Base-by-base conservation (phyloP, 2,329 filamentous ascomycete species). In the Chaetomiaceae sp. region DNA sequence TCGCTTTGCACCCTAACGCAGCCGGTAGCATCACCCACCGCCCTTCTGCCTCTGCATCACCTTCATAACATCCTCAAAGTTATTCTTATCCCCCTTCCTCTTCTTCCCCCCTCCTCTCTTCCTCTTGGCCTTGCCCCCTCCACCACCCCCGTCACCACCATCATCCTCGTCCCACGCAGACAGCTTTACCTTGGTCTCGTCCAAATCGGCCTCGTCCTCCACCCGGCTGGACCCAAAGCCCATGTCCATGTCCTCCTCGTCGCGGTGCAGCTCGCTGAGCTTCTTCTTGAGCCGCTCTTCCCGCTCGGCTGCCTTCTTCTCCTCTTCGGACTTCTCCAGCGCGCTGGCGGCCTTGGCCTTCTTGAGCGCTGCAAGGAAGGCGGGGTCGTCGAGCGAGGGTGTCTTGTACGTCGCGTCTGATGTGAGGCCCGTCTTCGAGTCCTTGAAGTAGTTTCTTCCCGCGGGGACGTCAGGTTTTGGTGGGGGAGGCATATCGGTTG, bases 171-270 rank as follows among this genome's bases (percentile, higher is more conserved):
- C 77, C 73, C 86, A 87, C 58, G 79, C 69, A 32, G 79, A 81
- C 45, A 90, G 65, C 68, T 86, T 87, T 52, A 88, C 68, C 55
- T 76, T 81, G 35, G 71, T 70, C 18, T 76, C 74, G 33, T 89
- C 86, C 53, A 84, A 78, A 53, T 95, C 90, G 49, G 90, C 90
- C 40, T 90, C 89, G 59, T 96, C 93, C 44, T 87, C 89, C 59
- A 88, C 84, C 22, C 91, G 78, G 60, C 85, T 93, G 17, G 83
- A 87, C 27, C 93, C 93, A 60, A 98, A 97, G 50, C 90, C 91
- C 73, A 97, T 79, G 60, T 98, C 93, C 68, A 98, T 77, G 66
- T 98, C 91, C 47, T 91, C 83, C 38, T 89, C 81, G 62, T 97
- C 91, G 38, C 90, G 79, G 56, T 86, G 84, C 45, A 82, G 79